These are phyloP conservation scores for Inga leiocalycina DNA, from an alignment of 306 rosid genomes.

Conservation along the genomic window DNA sequence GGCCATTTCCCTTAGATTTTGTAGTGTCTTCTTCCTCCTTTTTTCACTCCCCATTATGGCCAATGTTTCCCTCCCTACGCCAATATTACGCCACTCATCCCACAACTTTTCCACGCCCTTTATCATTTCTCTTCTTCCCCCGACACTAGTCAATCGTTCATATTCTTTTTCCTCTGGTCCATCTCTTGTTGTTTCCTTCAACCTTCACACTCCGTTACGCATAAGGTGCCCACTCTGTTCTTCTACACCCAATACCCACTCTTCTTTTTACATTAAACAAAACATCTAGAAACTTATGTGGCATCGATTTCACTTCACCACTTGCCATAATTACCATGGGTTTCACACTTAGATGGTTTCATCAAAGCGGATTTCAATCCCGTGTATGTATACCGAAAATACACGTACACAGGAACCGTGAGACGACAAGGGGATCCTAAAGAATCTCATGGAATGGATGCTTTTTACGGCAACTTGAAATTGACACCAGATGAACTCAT, in stretches of 20 bases:
- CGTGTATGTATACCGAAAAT: background rate
- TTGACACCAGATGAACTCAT: background rate
- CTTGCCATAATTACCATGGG: background rate
- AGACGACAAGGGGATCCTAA: background rate
- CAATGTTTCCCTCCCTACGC: conserved; percentile 36
- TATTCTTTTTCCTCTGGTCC: background rate
- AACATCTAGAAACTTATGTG: background rate
- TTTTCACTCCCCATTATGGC: conserved; percentile 30
- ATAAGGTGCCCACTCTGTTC: background rate
- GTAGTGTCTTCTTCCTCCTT: conserved; percentile 34
- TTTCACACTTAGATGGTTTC: background rate
- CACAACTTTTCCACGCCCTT: background rate
- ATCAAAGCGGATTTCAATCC: background rate
- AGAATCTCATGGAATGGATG: background rate
- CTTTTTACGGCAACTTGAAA: background rate
- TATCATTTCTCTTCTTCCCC: background rate
- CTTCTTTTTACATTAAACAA: background rate
- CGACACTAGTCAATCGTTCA: background rate
- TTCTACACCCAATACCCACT: background rate
- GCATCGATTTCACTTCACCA: background rate
- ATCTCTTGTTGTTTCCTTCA: background rate
- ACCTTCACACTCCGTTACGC: background rate
- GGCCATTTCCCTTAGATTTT: conserved; percentile 54
- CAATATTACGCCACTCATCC: conserved; percentile 27
- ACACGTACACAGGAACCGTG: background rate